phyloP scores from a whole-genome alignment of 1,139 yeast genomes.

The Blastobotrys ciferrii region DNA sequence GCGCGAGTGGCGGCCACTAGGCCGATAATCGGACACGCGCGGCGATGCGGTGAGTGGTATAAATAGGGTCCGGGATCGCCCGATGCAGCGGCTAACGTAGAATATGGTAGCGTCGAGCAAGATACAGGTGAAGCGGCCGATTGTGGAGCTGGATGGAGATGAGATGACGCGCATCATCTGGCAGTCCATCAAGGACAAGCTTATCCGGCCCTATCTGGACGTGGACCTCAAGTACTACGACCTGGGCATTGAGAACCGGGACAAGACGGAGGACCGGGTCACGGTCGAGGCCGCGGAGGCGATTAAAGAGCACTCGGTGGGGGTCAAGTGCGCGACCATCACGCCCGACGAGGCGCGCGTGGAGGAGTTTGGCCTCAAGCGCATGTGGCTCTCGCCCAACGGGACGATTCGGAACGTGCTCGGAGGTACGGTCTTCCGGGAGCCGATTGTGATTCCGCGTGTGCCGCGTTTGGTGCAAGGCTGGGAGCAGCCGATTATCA shows the following conservation, averaged over 20 bases:
- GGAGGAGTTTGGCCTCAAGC: slow-evolving; percentile 80
- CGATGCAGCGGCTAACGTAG: no score
- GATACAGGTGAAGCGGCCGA: slow-evolving; percentile 79
- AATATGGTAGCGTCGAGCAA: slow-evolving; percentile 39
- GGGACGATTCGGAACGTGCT: slow-evolving; percentile 93
- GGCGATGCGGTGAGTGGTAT: neutral
- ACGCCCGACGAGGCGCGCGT: slow-evolving; percentile 98
- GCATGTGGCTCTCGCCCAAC: slow-evolving; percentile 97
- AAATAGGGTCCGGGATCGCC: no score
- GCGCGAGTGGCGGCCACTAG: neutral
- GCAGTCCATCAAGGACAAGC: slow-evolving; percentile 73
- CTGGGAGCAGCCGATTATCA: slow-evolving; percentile 93
- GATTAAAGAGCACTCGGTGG: slow-evolving; percentile 83
- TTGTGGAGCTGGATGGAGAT: slow-evolving; percentile 96
- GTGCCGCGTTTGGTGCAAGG: slow-evolving; percentile 88
- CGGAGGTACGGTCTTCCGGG: slow-evolving; percentile 96
- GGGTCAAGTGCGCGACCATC: slow-evolving; percentile 95
- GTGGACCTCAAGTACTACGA: slow-evolving; percentile 91
- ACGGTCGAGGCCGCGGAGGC: slow-evolving; percentile 91
- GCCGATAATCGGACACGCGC: neutral
- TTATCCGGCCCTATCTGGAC: slow-evolving; percentile 80
- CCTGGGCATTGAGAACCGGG: slow-evolving; percentile 81
- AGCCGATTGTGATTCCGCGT: slow-evolving; percentile 86
- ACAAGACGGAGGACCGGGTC: slow-evolving; percentile 81
- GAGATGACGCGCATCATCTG: slow-evolving; percentile 94